These are phyloP conservation scores for Closterium sp. DNA, from an alignment of 139 green algal species.

Conservation along the genomic window DNA sequence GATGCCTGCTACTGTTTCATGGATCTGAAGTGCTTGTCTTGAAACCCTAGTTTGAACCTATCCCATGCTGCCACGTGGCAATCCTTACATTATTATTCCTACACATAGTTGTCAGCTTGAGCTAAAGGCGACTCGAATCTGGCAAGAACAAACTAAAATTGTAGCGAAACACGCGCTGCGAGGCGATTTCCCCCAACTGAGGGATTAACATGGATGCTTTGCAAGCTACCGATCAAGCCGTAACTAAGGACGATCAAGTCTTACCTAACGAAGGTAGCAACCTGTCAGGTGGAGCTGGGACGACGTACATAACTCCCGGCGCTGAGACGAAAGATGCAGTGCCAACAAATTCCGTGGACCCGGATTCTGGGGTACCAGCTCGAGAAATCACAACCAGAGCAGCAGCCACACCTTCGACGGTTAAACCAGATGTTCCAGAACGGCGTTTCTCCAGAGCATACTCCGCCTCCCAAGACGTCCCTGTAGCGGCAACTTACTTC, in stretches of 20 bases:
- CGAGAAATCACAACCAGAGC: background rate
- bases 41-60: background rate
- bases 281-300: no score
- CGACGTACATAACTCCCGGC: background rate
- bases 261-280: no score
- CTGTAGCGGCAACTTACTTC: background rate
- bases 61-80: background rate
- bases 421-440: background rate
- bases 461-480: background rate
- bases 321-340: background rate
- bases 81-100: background rate
- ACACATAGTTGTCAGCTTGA: background rate
- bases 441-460: background rate
- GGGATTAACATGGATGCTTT: background rate
- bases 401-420: background rate
- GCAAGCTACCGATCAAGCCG: background rate
- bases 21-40: background rate
- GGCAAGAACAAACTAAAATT: background rate
- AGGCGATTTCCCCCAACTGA: background rate
- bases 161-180: background rate
- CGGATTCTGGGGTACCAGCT: background rate
- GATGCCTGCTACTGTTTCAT: background rate
- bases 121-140: background rate
- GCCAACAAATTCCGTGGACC: background rate
- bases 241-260: no score